Evolutionary conservation across 805 yeast genomes (phyloP), one percentile per base, ranked within the genome.

Genomic region (Teunomyces aglyptinius): DNA sequence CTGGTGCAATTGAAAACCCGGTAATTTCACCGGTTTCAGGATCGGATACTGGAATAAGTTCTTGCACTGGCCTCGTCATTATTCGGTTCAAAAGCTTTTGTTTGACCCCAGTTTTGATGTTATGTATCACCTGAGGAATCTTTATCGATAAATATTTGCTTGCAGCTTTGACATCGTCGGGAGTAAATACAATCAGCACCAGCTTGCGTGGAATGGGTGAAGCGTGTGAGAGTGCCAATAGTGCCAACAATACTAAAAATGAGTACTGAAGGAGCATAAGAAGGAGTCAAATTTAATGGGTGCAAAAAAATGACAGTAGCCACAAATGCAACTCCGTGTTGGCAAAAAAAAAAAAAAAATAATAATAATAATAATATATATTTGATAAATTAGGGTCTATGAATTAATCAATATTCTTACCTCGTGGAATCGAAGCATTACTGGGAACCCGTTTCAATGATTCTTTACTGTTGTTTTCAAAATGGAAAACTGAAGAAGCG

Each of bases 381-480:
- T 20, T 20, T 3, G n/a, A 20, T 20, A 20, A 6, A 20, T 20
- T 20, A 15, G 16, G 16, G 32, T 26, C 42, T 38, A 22, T 38
- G 26, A 4, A 36, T 36, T 36, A 36, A 36, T 36, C 39, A 19
- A 36, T 36, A 13, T 36, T 36, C 24, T 22, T 36, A 6, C 28
- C 28, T 13, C 24, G 13, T 12, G 18, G 44, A 4, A 33, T 11
- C 3, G 39, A 19, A 11, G 39, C 15, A n/a, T 20, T 35, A n/a
- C 46, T 46, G 3, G 50, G 41, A 26, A 43, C 27, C 46, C 63
- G 54, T 15, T 50, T 54, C 34, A 65, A 51, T 5, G 62, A 55
- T 24, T 65, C 71, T 47, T 62, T 45, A 46, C 70, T 64, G 20
- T 27, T 46, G 35, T 53, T 51, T 33, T 51, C 55, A 18, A 46